Percentiles rank a stretch among this genome's conserved stretches.
phyloP scores from a whole-genome alignment of 257 asterid species.

The Catharanthus roseus region DNA sequence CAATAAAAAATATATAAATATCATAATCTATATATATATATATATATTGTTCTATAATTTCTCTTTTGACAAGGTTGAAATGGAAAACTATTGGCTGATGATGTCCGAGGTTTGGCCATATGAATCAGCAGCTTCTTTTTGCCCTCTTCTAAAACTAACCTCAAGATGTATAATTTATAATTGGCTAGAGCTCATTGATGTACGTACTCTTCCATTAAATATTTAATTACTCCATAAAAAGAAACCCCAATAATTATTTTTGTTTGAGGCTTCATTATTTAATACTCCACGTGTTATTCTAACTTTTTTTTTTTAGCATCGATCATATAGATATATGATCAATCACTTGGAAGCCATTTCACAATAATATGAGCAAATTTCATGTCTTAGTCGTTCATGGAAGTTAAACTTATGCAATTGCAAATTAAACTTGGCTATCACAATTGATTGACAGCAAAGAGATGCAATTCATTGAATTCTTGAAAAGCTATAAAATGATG shows the following conservation, averaged over 20 bases:
- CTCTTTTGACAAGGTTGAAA: too few species aligned
- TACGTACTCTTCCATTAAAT: background rate
- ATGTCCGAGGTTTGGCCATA: constrained; percentile 13
- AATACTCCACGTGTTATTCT: background rate
- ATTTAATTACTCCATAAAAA: background rate
- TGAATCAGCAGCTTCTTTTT: background rate
- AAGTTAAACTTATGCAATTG: too few species aligned
- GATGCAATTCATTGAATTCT: background rate
- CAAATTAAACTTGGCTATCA: constrained; percentile 3
- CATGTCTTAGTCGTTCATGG: too few species aligned
- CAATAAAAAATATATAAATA: too few species aligned
- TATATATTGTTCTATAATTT: too few species aligned
- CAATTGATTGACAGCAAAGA: background rate
- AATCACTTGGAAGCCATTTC: background rate
- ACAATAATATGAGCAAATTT: too few species aligned
- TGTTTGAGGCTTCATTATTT: background rate
- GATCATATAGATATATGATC: too few species aligned
- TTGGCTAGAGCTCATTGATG: background rate
- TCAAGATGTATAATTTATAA: too few species aligned
- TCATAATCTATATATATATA: too few species aligned
- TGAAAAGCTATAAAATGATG: background rate
- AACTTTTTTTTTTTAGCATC: background rate
- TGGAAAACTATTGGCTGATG: background rate
- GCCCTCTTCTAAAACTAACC: background rate
- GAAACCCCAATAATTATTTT: background rate